Base-by-base conservation (phyloP, 148 eudicot species). In the Amaranthus hypochondriacus region DNA sequence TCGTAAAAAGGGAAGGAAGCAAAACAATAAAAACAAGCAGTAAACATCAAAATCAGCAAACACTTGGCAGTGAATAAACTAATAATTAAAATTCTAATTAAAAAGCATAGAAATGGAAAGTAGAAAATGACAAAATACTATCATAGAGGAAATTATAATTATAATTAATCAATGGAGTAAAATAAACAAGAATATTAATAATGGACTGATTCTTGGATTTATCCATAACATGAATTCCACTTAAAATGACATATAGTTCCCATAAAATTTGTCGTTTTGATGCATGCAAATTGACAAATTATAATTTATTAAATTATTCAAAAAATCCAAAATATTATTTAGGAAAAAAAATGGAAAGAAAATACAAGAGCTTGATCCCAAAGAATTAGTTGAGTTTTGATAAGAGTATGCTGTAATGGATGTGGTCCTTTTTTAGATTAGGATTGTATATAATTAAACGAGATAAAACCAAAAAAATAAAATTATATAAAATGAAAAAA, bases 371-470 rank as follows among this genome's bases (percentile, higher is more conserved):
- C 62, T 76, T 70, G 52, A 46, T 56, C 72, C 79, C 79, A 70
- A 76, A 70, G 63, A 62, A 76, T 76, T 76, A 76, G 79, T 76
- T 76, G 74, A 53, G 69, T 76, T 60, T 62, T 76, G 79, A 76
- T 70, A 70, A 76, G 63, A 18, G 53, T 62, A 61, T 62, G 62
- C 62, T 62, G 54, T 69, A 76, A 61, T 62, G 54, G 65, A 51
- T 76, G 79, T 70, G 79, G 74, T 76, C 79, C 74, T 62, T 55
- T 28, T 62, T 46, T 39, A 70, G 61, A 76, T 52, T 48, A 55
- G 28, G 72, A 69, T 66, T 3, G 28, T 12, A 28, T 28, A 28
- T 28, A 18, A 18, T 18, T 18, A 48, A 56, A 6, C 49, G 4
- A 52, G 9, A 52, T 10, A 9, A n/a, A 68, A 13, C 39, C 48